Base-by-base conservation (phyloP, 73 alveolate species). In the Paramecium tetraurelia region DNA sequence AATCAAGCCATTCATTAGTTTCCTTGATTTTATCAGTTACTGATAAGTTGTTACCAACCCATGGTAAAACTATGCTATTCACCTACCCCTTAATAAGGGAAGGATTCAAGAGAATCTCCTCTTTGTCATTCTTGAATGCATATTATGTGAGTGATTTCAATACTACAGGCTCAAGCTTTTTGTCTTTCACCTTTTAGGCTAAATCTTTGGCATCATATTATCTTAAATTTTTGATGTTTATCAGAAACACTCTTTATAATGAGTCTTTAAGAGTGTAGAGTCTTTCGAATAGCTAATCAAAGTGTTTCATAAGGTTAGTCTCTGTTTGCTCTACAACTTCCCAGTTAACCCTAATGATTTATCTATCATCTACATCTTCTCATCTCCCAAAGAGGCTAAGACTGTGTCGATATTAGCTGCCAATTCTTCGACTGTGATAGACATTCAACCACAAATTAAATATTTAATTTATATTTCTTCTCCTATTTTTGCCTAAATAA, bases 171-270 rank as follows among this genome's bases (percentile, higher is more conserved):
- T 80, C 90, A 14, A 80, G 48, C 57, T 80, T 80, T 35, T 80
- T 80, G 24, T 80, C 90, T 18, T 80, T 80, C 4, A 80, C 90
- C 53, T 80, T 80, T 80, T 80, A 46, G 4, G 90, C 18, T 44
- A 80, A 35, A 46, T 80, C 90, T 63, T 80, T 80, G 35, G 90
- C 90, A 80, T 80, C 90, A 80, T 80, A 80, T 80, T 80, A 63
- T 48, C 75, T 80, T 43, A 80, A 46, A 80, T 80, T 80, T 46
- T 80, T 80, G 20, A 80, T 80, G 53, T 80, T 80, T 5, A 80
- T 80, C 7, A 80, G 75, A 35, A 80, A 80, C 76, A 80, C 90
- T 80, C 90, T 80, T 48, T 80, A 46, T 20, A 80, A 35, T 43
- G 70, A 48, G 24, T 80, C 90, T 35, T 80, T 80, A 18, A 80